A percentile compares a stretch with the other conserved stretches of the same genome.
Evolutionary conservation across 2,329 filamentous ascomycete genomes (phyloP).

Genomic region (Trematosphaeria pertusa): DNA sequence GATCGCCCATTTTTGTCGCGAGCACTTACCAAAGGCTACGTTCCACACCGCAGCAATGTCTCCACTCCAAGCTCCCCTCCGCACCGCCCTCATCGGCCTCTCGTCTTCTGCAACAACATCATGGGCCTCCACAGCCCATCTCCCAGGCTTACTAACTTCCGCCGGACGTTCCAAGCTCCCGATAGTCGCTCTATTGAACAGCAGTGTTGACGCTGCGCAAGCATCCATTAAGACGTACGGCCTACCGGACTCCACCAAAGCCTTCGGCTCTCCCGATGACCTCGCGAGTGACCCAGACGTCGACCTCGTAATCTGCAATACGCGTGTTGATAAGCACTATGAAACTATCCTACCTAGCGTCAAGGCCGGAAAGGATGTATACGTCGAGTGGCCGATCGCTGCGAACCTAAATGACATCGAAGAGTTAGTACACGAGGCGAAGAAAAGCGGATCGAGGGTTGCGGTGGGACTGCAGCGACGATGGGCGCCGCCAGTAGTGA

Average conservation of each 20-base stretch:
- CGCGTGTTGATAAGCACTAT: slow-evolving; percentile 63
- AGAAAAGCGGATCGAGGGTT: slow-evolving; percentile 49
- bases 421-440: slow-evolving; percentile 50
- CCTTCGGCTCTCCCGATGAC: slow-evolving; percentile 53
- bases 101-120: slow-evolving; percentile 23
- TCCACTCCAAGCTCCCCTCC: slow-evolving; percentile 19
- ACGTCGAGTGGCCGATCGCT: slow-evolving; percentile 58
- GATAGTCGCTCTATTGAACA: slow-evolving; percentile 58
- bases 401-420: slow-evolving; percentile 47
- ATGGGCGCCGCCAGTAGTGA: slow-evolving; percentile 47
- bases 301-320: slow-evolving; percentile 58
- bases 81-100: slow-evolving; percentile 36
- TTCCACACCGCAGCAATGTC: too few species aligned
- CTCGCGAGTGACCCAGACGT: slow-evolving; percentile 49
- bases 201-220: slow-evolving; percentile 48
- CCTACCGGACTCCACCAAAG: slow-evolving; percentile 48
- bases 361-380: slow-evolving; percentile 61
- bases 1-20: too few species aligned
- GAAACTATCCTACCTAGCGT: slow-evolving; percentile 56
- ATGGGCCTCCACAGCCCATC: slow-evolving; percentile 47
- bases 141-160: slow-evolving; percentile 41
- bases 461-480: slow-evolving; percentile 58
- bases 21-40: too few species aligned
- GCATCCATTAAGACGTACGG: slow-evolving; percentile 50
- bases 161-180: slow-evolving; percentile 44